Percentiles rank a stretch among this genome's conserved stretches.
Conservation (phyloP, 305 asterid genomes). For the Ajuga reptans region DNA sequence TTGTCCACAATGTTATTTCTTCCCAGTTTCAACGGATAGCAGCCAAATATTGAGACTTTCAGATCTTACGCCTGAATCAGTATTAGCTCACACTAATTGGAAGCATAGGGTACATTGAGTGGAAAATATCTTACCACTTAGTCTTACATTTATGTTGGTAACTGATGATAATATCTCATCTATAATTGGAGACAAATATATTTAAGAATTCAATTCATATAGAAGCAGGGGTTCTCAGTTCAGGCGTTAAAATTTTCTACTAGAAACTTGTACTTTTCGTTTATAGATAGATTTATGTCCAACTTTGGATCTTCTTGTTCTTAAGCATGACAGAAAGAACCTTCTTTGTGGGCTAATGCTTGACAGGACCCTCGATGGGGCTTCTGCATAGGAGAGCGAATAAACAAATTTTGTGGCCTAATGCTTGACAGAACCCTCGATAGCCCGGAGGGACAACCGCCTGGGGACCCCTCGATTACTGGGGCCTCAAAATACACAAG, state of each 20-base stretch:
- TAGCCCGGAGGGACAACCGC: too few species aligned
- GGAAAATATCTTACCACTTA: not conserved
- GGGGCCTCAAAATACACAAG: too few species aligned
- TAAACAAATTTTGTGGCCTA: not conserved
- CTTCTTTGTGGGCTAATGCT: not conserved
- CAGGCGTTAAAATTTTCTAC: not conserved
- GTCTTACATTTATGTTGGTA: not conserved
- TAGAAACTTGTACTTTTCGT: not conserved
- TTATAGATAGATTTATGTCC: not conserved
- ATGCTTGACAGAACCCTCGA: not conserved
- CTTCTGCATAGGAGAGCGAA: not conserved
- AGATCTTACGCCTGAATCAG: not conserved
- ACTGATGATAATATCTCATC: not conserved
- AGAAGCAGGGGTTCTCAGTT: not conserved
- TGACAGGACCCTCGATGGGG: not conserved
- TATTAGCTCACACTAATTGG: not conserved
- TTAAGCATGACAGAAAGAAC: not conserved
- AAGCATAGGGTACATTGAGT: not conserved
- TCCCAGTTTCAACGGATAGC: not conserved
- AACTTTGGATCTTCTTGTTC: not conserved
- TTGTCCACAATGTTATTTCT: too few species aligned
- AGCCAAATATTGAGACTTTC: not conserved
- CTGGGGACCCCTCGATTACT: too few species aligned
- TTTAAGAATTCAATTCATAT: too few species aligned
- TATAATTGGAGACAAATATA: too few species aligned